Base-by-base conservation (phyloP, 169 alveolate species). In the Cryptosporidium tyzzeri region DNA sequence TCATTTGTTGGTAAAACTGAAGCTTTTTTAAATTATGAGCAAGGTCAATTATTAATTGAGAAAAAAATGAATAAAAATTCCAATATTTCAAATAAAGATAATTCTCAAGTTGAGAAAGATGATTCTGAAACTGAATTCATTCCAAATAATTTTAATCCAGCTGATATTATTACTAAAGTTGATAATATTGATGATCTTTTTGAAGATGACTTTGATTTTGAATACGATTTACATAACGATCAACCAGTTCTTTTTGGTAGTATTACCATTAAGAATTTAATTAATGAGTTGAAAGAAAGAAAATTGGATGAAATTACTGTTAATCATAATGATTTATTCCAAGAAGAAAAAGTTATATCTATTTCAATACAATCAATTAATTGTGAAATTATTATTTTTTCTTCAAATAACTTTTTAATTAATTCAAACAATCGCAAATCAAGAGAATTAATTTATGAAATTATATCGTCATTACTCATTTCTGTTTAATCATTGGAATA, bases 391-490 rank as follows among this genome's bases (percentile, higher is more conserved):
- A 62, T 65, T 6, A 29, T 80, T 62, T 44, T 7, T 39, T 62
- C 80, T 21, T 80, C 89, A 80, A 62, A 65, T 39, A 65, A 62
- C 12, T 59, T 59, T 41, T 23, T 62, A 29, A 41, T 80, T 7
- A 37, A 59, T 31, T 59, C 89, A 8, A 80, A 21, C 9, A 80
- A 41, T 21, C 59, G 37, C 16, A 14, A 29, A 26, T 80, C 89
- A n/a, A 80, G 89, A 31, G 75, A 59, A 37, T 29, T 39, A 41
- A 35, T 80, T 45, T 80, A 37, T 67, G 51, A 65, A 23, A 80
- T 80, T 29, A 80, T 80, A 16, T 41, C 73, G 35, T 61, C 74
- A 29, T 80, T 80, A 62, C 65, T 80, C 45, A 45, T 62, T 80
- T 62, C 67, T 41, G 68, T 80, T 35, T 80, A 80, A 31, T 33